phyloP scores from a whole-genome alignment of 1,284 basidiomycete species.

The Malassezia caprae region DNA sequence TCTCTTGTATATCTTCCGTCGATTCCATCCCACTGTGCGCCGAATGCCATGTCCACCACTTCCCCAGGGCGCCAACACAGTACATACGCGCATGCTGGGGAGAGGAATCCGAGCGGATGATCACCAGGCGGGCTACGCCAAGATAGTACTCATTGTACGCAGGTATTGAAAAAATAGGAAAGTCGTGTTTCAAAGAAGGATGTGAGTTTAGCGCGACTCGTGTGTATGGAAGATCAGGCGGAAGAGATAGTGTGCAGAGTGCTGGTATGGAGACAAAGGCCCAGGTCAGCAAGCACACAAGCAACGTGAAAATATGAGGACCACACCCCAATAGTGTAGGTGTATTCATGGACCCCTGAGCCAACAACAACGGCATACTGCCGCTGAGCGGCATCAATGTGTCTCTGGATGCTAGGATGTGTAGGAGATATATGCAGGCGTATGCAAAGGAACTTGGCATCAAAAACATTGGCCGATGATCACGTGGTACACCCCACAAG shows the following conservation, averaged over 20 bases:
- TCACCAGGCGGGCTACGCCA: background rate
- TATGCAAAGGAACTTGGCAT: background rate
- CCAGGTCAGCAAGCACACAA: background rate
- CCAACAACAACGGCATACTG: background rate
- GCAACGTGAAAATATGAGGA: background rate
- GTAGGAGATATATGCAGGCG: background rate
- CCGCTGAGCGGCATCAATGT: background rate
- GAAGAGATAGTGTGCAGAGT: background rate
- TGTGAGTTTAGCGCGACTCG: background rate
- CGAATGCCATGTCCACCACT: background rate
- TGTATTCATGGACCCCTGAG: background rate
- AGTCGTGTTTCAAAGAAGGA: background rate
- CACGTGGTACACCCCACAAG: constrained; percentile 1
- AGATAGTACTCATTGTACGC: background rate
- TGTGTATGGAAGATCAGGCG: background rate
- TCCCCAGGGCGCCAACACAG: background rate
- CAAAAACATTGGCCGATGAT: constrained; percentile 5
- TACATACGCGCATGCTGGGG: background rate
- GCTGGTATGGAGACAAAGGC: background rate
- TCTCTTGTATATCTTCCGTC: background rate
- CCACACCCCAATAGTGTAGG: background rate
- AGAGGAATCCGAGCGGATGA: background rate
- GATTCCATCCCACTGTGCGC: background rate
- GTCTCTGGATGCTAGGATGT: background rate
- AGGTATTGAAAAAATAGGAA: background rate